These are phyloP conservation scores for Scleromitrula shiraiana DNA, from an alignment of 2,329 filamentous ascomycete species.

Conservation along the genomic window DNA sequence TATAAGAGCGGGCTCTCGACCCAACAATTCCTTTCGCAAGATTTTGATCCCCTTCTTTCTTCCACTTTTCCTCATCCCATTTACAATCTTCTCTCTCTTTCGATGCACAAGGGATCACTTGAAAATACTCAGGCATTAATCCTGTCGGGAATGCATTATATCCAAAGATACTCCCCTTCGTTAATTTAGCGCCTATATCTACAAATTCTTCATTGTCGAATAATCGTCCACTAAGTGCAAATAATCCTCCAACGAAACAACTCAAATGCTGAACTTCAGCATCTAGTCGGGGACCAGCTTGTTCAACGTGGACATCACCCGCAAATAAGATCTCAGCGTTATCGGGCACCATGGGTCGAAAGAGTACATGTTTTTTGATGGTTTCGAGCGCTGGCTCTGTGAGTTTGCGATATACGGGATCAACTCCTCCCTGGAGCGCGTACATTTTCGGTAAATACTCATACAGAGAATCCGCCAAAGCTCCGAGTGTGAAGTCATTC, in stretches of 20 bases:
- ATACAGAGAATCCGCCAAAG: slow-evolving; percentile 47
- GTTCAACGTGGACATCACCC: slow-evolving; percentile 32
- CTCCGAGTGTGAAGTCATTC: slow-evolving; percentile 46
- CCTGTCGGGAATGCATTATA: slow-evolving; percentile 48
- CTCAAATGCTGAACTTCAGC: slow-evolving; percentile 49
- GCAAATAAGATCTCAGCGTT: slow-evolving; percentile 40
- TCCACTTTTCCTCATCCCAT: slow-evolving; percentile 43
- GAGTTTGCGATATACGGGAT: too few species aligned
- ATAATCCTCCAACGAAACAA: slow-evolving; percentile 63
- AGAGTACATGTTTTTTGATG: slow-evolving; percentile 36
- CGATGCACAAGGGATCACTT: slow-evolving; percentile 27
- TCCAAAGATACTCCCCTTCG: slow-evolving; percentile 52
- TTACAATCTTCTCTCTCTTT: slow-evolving; percentile 6
- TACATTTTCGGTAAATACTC: slow-evolving; percentile 56
- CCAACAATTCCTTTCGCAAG: slow-evolving; percentile 10
- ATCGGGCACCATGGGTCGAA: slow-evolving; percentile 35
- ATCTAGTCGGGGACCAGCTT: slow-evolving; percentile 2
- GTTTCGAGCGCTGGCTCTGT: slow-evolving; percentile 31
- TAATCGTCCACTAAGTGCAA: slow-evolving; percentile 55
- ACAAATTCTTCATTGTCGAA: slow-evolving; percentile 45
- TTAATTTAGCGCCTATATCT: slow-evolving; percentile 45
- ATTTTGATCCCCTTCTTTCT: slow-evolving; percentile 1
- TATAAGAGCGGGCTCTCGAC: slow-evolving; percentile 32
- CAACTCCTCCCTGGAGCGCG: slow-evolving; percentile 7
- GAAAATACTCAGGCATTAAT: slow-evolving; percentile 51